Evolutionary conservation across 2,329 filamentous ascomycete genomes (phyloP), one percentile per base, ranked within the genome.

Genomic region (Sporothrix inflata): DNA sequence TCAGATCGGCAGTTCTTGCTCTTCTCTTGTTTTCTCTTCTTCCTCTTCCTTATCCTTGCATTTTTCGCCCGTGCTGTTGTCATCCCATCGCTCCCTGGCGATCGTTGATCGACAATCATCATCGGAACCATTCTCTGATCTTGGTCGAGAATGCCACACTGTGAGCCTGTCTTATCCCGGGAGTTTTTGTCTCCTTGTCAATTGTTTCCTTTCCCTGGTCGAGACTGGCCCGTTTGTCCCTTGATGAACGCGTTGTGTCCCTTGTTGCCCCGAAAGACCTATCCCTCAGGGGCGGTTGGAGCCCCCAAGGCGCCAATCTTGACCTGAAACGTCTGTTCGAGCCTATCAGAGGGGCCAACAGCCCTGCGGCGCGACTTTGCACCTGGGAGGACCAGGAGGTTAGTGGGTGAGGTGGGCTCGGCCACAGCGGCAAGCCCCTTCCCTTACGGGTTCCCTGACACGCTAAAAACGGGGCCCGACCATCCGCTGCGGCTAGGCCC

Each of bases 391-490:
- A n/a, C n/a, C n/a, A n/a, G n/a, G n/a, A n/a, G n/a, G n/a, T n/a
- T n/a, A n/a, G n/a, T n/a, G n/a, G n/a, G n/a, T n/a, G n/a, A n/a
- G n/a, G n/a, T n/a, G n/a, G n/a, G n/a, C n/a, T n/a, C n/a, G n/a
- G 45, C 49, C n/a, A 53, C 49, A 53, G 49, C 19, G 49, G 14
- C 14, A 55, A 30, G 30, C 55, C 55, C 55, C 30, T 60, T 40
- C 30, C 30, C 11, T 16, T 30, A 5, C 30, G 51, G 55, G 55
- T 16, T 60, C 16, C 57, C 19, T n/a, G 11, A 40, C 30, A 45
- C 38, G 60, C 61, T 65, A 65, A 66, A 66, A 49, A 49, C 63
- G 63, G 63, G 63, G 24, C 63, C 24, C 19, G 42, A 49, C 63
- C 42, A 11, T 66, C 63, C 63, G 63, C 63, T 47, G 27, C 27